Conservation (phyloP, 192 early-diverging fungal genomes). For the Spizellomyces punctatus region DNA sequence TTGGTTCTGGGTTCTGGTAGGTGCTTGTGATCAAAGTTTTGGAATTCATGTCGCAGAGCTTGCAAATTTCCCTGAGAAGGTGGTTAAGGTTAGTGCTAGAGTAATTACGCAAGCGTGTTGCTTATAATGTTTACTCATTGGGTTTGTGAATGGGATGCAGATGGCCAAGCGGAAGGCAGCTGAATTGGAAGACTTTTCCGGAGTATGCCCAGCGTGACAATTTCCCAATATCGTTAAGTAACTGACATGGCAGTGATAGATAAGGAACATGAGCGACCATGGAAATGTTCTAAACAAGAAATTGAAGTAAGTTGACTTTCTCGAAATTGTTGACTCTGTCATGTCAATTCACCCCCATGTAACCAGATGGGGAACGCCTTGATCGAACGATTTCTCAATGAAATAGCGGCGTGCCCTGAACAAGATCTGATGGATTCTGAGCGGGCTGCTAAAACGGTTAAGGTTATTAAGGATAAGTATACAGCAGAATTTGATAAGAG, state of each 20-base stretch:
- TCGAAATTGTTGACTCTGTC: no score
- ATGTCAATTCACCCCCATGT: neutral
- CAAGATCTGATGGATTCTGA: conserved; percentile 41
- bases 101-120: neutral
- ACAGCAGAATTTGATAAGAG: conserved; percentile 57
- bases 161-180: conserved; percentile 85
- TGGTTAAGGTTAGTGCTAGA: conserved; percentile 54
- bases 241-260: conserved; percentile 28
- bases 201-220: neutral
- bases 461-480: conserved; percentile 59
- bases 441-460: conserved; percentile 42
- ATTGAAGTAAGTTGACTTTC: conserved; percentile 42
- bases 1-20: conserved; percentile 8
- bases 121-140: neutral
- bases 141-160: conserved; percentile 1
- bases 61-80: conserved; percentile 83
- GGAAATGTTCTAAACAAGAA: conserved; percentile 46
- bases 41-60: conserved; percentile 98
- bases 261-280: conserved; percentile 5
- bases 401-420: conserved; percentile 51
- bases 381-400: conserved; percentile 47
- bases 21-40: conserved; percentile 95
- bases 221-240: neutral
- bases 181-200: conserved; percentile 82
- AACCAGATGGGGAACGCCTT: conserved; percentile 34